Conservation (phyloP, 305 asterid genomes). For the Solanum hybrid region DNA sequence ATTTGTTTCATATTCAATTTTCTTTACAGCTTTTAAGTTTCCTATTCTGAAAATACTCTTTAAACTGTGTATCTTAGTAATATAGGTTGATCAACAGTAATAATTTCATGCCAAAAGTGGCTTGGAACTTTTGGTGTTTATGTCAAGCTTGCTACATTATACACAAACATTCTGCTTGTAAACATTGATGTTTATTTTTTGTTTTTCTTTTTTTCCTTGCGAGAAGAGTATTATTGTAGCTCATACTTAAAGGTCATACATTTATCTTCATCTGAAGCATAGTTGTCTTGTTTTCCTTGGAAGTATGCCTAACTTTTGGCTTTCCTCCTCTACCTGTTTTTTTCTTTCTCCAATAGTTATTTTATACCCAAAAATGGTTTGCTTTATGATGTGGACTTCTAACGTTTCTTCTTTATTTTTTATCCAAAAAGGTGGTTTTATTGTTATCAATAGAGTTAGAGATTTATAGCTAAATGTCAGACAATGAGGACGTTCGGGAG, state of each 20-base stretch:
- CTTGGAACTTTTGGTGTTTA: neutral
- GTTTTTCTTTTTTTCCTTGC: neutral
- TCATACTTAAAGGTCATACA: neutral
- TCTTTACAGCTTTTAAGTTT: no score
- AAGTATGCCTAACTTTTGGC: neutral
- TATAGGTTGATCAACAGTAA: neutral
- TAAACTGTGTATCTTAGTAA: neutral
- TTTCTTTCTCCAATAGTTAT: neutral
- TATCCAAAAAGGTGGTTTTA: neutral
- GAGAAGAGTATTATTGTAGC: neutral
- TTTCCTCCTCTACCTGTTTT: neutral
- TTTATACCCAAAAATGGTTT: neutral
- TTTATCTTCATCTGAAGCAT: no score
- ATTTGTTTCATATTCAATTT: neutral
- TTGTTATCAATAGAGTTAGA: neutral
- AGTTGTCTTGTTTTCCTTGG: neutral
- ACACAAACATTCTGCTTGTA: neutral
- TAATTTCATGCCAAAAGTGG: neutral
- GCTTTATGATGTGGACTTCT: neutral
- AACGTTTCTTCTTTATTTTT: neutral
- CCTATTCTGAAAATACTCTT: neutral
- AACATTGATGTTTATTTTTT: neutral
- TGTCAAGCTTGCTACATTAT: neutral
- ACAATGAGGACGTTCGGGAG: conserved; percentile 32
- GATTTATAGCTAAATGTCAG: neutral